Percentiles rank a stretch among this genome's conserved stretches.
Evolutionary conservation across 306 rosid species (phyloP).

Genomic region (Fragaria vesca): DNA sequence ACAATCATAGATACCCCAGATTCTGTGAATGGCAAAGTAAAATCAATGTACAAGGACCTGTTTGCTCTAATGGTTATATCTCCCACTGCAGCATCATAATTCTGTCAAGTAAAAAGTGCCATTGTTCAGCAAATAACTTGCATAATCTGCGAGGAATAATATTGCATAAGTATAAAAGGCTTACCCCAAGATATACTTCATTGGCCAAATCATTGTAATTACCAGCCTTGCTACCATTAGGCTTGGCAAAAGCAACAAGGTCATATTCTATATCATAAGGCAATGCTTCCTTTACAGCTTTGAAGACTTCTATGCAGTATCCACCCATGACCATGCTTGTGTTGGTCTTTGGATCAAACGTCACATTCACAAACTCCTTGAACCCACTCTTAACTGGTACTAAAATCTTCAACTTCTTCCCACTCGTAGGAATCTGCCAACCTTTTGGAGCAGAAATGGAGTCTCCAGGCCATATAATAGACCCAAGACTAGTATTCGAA

Average conservation of each 20-base stretch:
- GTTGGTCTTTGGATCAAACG: conserved; percentile 3
- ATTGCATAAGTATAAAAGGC: background rate
- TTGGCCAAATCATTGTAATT: conserved; percentile 25
- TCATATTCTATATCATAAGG: conserved; percentile 24
- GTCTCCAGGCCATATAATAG: conserved; percentile 42
- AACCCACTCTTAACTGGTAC: conserved; percentile 19
- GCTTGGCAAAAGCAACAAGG: conserved; percentile 7
- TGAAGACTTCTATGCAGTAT: conserved; percentile 28
- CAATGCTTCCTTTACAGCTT: conserved; percentile 1
- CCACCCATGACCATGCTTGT: background rate
- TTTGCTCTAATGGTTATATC: conserved; percentile 30
- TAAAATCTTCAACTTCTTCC: conserved; percentile 17
- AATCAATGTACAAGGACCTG: conserved; percentile 28
- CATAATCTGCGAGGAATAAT: background rate
- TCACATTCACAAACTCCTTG: conserved; percentile 9
- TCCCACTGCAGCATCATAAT: conserved; percentile 30
- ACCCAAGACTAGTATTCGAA: conserved; percentile 5
- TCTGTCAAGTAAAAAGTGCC: conserved; percentile 1
- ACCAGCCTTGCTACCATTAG: background rate
- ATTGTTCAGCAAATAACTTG: background rate
- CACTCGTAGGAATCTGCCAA: conserved; percentile 26
- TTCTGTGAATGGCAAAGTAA: conserved; percentile 34
- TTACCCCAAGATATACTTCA: conserved; percentile 27
- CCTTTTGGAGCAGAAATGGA: conserved; percentile 24
- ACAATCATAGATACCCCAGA: conserved; percentile 28